These are phyloP conservation scores for Lotus japonicus DNA, from an alignment of 306 rosid species.

Conservation along the genomic window DNA sequence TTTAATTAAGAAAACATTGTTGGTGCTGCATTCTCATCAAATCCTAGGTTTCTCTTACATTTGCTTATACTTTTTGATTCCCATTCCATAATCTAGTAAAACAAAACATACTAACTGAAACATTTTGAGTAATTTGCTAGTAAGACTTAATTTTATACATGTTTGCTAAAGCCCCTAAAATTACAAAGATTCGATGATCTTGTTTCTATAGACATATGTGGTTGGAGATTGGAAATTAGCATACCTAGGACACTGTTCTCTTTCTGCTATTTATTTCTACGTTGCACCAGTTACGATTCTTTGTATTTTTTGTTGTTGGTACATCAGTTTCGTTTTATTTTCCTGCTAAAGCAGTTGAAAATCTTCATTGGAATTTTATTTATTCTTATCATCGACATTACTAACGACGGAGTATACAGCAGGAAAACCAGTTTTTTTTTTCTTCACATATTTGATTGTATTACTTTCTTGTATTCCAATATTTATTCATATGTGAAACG, in stretches of 20 bases:
- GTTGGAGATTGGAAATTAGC: neutral
- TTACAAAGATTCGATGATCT: neutral
- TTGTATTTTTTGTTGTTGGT: neutral
- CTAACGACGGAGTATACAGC: neutral
- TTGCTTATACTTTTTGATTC: neutral
- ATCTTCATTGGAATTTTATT: neutral
- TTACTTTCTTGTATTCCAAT: neutral
- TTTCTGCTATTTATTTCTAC: neutral
- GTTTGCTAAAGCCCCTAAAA: neutral
- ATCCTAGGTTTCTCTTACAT: slow-evolving; percentile 4
- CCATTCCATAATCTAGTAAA: neutral
- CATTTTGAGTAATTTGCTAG: neutral
- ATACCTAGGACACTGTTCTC: neutral
- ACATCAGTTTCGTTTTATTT: neutral
- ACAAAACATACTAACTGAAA: neutral
- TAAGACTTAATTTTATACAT: neutral
- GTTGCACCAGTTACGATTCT: neutral
- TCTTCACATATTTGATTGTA: neutral
- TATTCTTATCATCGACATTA: neutral
- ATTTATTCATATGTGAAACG: neutral
- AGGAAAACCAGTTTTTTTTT: neutral
- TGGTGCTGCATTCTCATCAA: neutral
- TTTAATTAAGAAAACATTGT: neutral
- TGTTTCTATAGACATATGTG: neutral
- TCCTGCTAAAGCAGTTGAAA: neutral